Evolutionary conservation across 371 early-diverging fungal species (phyloP), one percentile per base, ranked within the genome.

Genomic region (Funneliformis caledonium): DNA sequence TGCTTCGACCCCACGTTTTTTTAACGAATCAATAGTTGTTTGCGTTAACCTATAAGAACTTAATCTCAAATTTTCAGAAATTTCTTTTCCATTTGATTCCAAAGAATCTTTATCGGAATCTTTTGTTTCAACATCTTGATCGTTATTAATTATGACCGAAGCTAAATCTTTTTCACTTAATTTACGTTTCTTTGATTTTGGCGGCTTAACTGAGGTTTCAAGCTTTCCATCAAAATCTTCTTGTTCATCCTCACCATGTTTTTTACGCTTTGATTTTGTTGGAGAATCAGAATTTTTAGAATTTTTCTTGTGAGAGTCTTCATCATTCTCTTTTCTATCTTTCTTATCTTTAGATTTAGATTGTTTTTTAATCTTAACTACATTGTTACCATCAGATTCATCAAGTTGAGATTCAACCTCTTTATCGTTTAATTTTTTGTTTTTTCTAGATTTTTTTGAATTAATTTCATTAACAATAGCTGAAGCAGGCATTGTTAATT

Each of bases 21-120:
- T 85, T 68, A 97, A 89, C 14, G 92, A 88, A 19, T 86, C 83
- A 60, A 92, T 80, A 14, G 94, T 95, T 10, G 88, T 84, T 50
- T 85, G 83, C 7, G 92, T 88, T 73, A 96, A 88, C 73, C 89
- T 85, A 85, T 92, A 92, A 47, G 87, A 86, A 76, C 87, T 85
- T 52, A 96, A 82, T 7, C 88, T 88, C 80, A 96, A 88, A 82
- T 93, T 89, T 64, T 91, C 91, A 42, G 95, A 90, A 37, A 92
- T 83, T 19, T 88, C 88, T 12, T 91, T 88, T 61, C 86, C 84
- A 47, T 26, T 33, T 16, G 67, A 11, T 37, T 37, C 37, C 33
- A 16, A 65, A 16, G 52, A 69, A 81, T 81, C 48, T 59, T 72
- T 79, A 16, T 82, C 78, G 12, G 81, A 76, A 33, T 84, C 81